Percentiles rank a stretch among this genome's conserved stretches.
Evolutionary conservation across 345 rosid species (phyloP).

Genomic region (Durio zibethinus): DNA sequence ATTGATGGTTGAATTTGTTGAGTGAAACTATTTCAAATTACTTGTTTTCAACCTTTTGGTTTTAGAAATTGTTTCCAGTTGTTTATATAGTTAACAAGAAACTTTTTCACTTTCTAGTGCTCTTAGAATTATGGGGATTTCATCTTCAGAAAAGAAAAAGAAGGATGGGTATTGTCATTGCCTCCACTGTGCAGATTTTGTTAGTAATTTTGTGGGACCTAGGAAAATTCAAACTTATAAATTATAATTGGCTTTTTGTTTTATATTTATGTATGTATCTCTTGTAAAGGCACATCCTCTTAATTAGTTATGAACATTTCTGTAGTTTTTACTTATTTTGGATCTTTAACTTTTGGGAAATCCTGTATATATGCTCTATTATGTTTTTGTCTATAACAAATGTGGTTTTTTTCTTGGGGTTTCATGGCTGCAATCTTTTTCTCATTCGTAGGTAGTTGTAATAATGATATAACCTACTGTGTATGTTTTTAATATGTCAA

Average conservation of each 20-base stretch:
- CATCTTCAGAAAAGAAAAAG: neutral
- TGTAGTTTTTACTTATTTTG: neutral
- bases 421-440: slow-evolving; percentile 5
- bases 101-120: too few species aligned
- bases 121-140: too few species aligned
- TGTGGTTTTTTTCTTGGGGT: neutral
- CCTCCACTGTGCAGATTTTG: neutral
- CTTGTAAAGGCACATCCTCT: neutral
- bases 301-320: neutral
- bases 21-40: neutral
- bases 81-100: too few species aligned
- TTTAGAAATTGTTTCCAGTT: neutral
- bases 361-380: neutral
- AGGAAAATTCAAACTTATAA: neutral
- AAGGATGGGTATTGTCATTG: neutral
- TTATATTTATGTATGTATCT: neutral
- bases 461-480: neutral
- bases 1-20: neutral
- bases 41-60: neutral
- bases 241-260: neutral
- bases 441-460: neutral
- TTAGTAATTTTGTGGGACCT: neutral
- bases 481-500: slow-evolving; percentile 22
- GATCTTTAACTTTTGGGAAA: neutral
- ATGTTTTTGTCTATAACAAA: neutral